Base-by-base conservation (phyloP, 805 yeast species). In the Candida incommunis region DNA sequence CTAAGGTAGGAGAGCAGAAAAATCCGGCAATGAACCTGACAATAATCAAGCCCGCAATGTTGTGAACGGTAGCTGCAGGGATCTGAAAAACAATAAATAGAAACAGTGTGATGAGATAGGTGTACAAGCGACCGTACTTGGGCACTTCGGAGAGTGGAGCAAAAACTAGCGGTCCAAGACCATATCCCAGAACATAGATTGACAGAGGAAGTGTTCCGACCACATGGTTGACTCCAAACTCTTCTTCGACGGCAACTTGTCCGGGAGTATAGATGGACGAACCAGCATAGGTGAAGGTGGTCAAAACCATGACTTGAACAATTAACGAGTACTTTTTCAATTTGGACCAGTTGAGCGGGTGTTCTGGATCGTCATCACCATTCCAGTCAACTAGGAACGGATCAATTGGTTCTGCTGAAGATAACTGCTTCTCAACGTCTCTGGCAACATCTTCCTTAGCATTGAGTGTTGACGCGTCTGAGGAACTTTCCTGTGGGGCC, bases 131-230 rank as follows among this genome's bases (percentile, higher is more conserved):
- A 18, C 81, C 81, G 42, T 70, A 56, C 4, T 54, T 54, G 4
- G 76, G 71, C 42, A 72, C 66, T 55, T 78, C 83, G 13, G 78
- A 70, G 48, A 78, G 51, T 2, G 83, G 82, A 0, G 80, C 71
- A 44, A 75, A 71, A 2, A 75, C 49, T 64, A 77, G 63, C 2
- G 81, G 81, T 1, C 81, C 81, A 18, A 75, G 43, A 44, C 78
- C 82, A 53, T 78, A 76, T 7, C 82, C 83, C 23, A 76, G 51
- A 4, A 77, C 77, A 50, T 71, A 78, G 31, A 75, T 49, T 0
- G 79, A 61, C 51, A 78, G 63, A 2, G 78, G 76, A 27, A 78
- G 60, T 0, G 70, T 61, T 0, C 76, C 75, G 3, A 66, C 65
- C 3, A 67, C 69, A 25, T 59, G 59, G 15, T 70, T 61, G 3